Base-by-base conservation (phyloP, 192 early-diverging fungal genomes). In the Linnemannia hyalina region DNA sequence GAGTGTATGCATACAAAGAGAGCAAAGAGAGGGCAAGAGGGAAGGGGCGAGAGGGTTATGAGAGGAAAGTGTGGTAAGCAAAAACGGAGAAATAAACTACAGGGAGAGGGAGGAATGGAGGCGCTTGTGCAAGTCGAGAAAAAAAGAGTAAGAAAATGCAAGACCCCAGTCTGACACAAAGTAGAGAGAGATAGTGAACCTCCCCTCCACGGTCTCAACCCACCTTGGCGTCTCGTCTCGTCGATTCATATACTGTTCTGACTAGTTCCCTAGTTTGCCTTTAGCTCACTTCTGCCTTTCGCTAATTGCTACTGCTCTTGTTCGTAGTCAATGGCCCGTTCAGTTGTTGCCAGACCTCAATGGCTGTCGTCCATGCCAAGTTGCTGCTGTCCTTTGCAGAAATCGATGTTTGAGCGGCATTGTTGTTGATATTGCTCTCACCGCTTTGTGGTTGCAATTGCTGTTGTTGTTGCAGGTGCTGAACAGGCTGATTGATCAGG, bases 301-400 rank as follows among this genome's bases (percentile, higher is more conserved):
- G 5, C 18, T 52, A 52, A 16, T 52, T 6, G 13, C 47, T 63
- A 32, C 10, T 29, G 23, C n/a, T 29, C n/a, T 26, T 22, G 6
- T 55, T 55, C 26, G 29, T 15, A n/a, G 60, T 29, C 23, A 29
- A n/a, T 63, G 29, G n/a, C 2, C 10, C 44, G 44, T 60, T 6
- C 55, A 26, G n/a, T n/a, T 60, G 57, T 11, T 32, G 60, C 60
- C 60, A 65, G 60, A 65, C 26, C 11, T 29, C 60, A 65, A 65
- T 65, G 60, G 60, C 60, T 32, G 29, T 29, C 13, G 60, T 65
- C 60, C 60, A 65, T 32, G 60, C 60, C 60, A 65, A 35, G 13
- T 65, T 65, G 29, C 60, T 65, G 60, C 60, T 65, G 60, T 65
- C 60, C 29, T 65, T 65, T 57, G 55, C n/a, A 57, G 60, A 32